Percentiles rank a stretch among this genome's conserved stretches.
Evolutionary conservation across 108 stramenopile species (phyloP).

Genomic region (Poteriospumella lacustris): DNA sequence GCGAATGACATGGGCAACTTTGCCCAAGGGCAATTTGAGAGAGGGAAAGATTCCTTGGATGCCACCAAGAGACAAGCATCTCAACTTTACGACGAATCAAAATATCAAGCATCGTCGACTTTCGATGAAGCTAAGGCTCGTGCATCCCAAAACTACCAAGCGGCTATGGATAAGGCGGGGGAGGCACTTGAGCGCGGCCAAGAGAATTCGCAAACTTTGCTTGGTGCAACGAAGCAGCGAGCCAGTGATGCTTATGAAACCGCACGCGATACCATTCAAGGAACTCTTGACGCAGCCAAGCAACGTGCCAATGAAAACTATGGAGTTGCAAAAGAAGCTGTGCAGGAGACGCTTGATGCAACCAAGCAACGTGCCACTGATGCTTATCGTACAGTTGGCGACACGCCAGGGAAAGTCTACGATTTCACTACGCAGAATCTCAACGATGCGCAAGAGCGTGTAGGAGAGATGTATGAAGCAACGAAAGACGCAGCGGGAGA

Average conservation of each 20-base stretch:
- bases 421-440: background rate
- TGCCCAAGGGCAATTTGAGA: no score
- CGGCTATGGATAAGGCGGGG: background rate
- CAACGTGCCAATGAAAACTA: background rate
- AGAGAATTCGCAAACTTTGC: background rate
- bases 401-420: background rate
- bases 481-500: background rate
- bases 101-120: background rate
- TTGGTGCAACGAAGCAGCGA: conserved; percentile 1
- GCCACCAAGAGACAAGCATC: no score
- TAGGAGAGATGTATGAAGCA: background rate
- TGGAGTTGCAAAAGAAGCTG: background rate
- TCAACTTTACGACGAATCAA: background rate
- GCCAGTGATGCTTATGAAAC: background rate
- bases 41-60: no score
- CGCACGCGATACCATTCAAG: background rate
- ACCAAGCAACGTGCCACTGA: background rate
- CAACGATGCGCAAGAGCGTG: background rate
- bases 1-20: no score
- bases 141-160: background rate
- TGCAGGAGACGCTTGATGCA: background rate
- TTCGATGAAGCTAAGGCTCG: background rate
- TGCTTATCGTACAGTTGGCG: background rate
- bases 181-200: no score
- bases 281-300: background rate